Evolutionary conservation across 2,329 filamentous ascomycete species (phyloP).

Genomic region (Emmonsiellopsis sp.): DNA sequence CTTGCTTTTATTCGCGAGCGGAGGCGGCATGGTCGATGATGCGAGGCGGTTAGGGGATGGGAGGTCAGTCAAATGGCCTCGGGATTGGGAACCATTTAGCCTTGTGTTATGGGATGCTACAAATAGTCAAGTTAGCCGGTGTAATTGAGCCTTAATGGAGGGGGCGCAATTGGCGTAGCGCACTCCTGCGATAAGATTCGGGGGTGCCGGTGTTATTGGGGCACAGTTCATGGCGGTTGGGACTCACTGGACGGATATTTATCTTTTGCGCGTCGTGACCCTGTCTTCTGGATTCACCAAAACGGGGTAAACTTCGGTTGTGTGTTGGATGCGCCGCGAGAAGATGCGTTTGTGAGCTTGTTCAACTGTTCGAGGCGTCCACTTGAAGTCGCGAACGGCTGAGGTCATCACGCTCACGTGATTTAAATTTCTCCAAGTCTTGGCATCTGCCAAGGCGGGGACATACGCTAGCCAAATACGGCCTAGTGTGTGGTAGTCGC

Average conservation of each 20-base stretch:
- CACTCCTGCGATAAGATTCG: no score
- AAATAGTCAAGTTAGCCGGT: no score
- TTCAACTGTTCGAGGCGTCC: background rate
- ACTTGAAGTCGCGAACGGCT: background rate
- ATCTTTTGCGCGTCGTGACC: no score
- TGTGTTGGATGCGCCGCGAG: background rate
- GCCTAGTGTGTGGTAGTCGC: background rate
- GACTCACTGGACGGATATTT: no score
- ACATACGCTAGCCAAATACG: background rate
- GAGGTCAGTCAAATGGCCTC: background rate
- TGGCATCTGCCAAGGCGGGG: background rate
- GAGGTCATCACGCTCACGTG: background rate
- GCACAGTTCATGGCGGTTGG: no score
- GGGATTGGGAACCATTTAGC: background rate
- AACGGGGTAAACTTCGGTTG: background rate
- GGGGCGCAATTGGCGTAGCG: no score
- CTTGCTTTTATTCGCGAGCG: slow-evolving; percentile 40
- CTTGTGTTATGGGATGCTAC: background rate
- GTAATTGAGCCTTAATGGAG: no score
- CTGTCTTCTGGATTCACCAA: no score
- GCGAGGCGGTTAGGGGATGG: background rate
- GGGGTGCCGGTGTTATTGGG: no score
- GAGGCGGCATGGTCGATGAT: slow-evolving; percentile 28
- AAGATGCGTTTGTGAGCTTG: background rate
- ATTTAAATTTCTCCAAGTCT: background rate